A percentile compares a stretch with the other conserved stretches of the same genome.
Evolutionary conservation across 768 basidiomycete genomes (phyloP).

Genomic region (Hypholoma fasciculare): DNA sequence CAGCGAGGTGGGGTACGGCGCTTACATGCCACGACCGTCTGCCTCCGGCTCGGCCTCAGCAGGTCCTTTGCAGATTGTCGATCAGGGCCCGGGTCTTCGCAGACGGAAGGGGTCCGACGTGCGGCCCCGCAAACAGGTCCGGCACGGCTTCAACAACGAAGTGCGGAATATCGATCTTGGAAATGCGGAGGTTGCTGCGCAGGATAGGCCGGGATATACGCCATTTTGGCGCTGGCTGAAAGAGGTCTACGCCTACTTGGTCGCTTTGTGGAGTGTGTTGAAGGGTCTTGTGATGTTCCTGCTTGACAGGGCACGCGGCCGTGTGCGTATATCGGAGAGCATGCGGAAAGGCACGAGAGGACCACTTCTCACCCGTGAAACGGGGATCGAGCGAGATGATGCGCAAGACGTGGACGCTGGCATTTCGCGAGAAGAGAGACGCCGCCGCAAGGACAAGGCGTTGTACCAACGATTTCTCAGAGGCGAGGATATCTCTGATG

Average conservation of each 20-base stretch:
- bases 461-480: slow-evolving; percentile 59
- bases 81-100: background rate
- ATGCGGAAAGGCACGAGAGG: background rate
- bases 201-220: background rate
- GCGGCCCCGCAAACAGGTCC: background rate
- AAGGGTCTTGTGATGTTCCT: slow-evolving; percentile 21
- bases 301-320: slow-evolving; percentile 17
- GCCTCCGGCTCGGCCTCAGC: background rate
- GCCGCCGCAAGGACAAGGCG: slow-evolving; percentile 31
- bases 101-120: background rate
- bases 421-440: slow-evolving; percentile 25
- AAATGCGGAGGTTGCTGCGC: slow-evolving; percentile 5
- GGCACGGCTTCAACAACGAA: slow-evolving; percentile 26
- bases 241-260: slow-evolving; percentile 22
- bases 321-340: slow-evolving; percentile 10
- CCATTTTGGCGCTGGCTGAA: slow-evolving; percentile 15
- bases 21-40: background rate
- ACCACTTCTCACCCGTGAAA: slow-evolving; percentile 9
- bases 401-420: slow-evolving; percentile 28
- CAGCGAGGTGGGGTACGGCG: slow-evolving; percentile 26
- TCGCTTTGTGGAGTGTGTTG: slow-evolving; percentile 24
- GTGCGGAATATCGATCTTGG: slow-evolving; percentile 29
- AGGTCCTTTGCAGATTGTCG: background rate
- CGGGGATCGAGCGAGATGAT: slow-evolving; percentile 11
- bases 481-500: slow-evolving; percentile 52